Evolutionary conservation across 495 filamentous ascomycete species (phyloP).

Genomic region (Hypoxylon lienhwacheense): DNA sequence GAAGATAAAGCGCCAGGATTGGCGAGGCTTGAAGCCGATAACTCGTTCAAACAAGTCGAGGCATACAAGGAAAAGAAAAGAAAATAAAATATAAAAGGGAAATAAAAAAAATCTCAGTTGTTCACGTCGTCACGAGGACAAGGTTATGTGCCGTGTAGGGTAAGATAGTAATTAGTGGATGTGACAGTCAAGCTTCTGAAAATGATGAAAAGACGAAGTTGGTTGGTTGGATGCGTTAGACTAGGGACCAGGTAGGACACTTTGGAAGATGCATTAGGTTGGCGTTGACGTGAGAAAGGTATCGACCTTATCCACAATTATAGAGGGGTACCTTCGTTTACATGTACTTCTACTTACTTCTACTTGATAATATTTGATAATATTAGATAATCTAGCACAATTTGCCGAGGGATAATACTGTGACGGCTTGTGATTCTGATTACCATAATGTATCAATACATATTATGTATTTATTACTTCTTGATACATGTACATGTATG

Average conservation of each 20-base stretch:
- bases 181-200: slow-evolving; percentile 35
- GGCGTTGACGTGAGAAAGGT: slow-evolving; percentile 20
- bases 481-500: too few species aligned
- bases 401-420: too few species aligned
- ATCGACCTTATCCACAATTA: slow-evolving; percentile 3
- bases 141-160: slow-evolving; percentile 21
- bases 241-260: slow-evolving; percentile 25
- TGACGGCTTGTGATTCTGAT: too few species aligned
- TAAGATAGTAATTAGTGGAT: slow-evolving; percentile 31
- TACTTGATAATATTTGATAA: too few species aligned
- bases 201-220: slow-evolving; percentile 13
- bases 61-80: neutral
- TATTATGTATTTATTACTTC: too few species aligned
- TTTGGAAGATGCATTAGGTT: slow-evolving; percentile 31
- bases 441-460: too few species aligned
- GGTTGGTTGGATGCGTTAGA: slow-evolving; percentile 19
- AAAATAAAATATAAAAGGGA: neutral
- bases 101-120: slow-evolving; percentile 17
- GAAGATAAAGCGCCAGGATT: neutral
- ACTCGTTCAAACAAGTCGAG: neutral
- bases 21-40: slow-evolving; percentile 2
- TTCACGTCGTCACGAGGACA: slow-evolving; percentile 33
- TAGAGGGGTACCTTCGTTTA: neutral
- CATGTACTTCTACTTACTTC: neutral
- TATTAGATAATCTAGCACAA: neutral